A percentile compares a stretch with the other conserved stretches of the same genome.
These are phyloP conservation scores for Dionaea muscipula DNA, from an alignment of 179 eudicot genomes.

Conservation along the genomic window DNA sequence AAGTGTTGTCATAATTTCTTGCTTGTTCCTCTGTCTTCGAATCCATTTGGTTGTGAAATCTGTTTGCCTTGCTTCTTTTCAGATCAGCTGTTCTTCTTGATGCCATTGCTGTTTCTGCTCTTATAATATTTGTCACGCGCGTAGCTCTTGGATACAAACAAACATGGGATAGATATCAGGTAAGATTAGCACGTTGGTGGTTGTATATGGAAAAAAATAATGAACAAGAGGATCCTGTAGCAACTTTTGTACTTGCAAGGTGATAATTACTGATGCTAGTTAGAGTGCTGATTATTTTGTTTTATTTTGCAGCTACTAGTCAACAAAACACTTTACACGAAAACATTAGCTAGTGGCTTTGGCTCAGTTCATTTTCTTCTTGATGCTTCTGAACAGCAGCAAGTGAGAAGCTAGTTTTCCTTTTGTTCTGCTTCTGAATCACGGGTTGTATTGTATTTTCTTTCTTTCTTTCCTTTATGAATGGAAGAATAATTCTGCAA, in stretches of 20 bases:
- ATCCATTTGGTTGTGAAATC: constrained; percentile 1
- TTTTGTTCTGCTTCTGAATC: constrained; percentile 5
- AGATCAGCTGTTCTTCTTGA: constrained; percentile 78
- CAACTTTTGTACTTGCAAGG: not conserved
- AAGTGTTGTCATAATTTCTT: no score
- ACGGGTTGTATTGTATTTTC: not conserved
- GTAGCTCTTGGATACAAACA: constrained; percentile 93
- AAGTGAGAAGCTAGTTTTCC: constrained; percentile 34
- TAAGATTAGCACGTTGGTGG: constrained; percentile 23
- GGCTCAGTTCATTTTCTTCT: constrained; percentile 90
- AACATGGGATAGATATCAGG: constrained; percentile 93
- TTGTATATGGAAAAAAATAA: not conserved
- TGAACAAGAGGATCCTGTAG: not conserved
- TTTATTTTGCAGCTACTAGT: constrained; percentile 59
- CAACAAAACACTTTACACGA: constrained; percentile 78
- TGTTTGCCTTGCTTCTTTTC: constrained; percentile 15
- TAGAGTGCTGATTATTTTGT: not conserved
- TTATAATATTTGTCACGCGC: constrained; percentile 53
- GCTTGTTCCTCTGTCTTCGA: no score
- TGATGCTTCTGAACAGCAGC: constrained; percentile 97
- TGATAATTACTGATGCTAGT: not conserved
- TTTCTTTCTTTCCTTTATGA: constrained; percentile 2
- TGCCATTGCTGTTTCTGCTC: constrained; percentile 60
- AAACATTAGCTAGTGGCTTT: constrained; percentile 95
- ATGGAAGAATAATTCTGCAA: no score